These are phyloP conservation scores for Colletotrichum shisoi DNA, from an alignment of 2,329 filamentous ascomycete genomes.

Conservation along the genomic window DNA sequence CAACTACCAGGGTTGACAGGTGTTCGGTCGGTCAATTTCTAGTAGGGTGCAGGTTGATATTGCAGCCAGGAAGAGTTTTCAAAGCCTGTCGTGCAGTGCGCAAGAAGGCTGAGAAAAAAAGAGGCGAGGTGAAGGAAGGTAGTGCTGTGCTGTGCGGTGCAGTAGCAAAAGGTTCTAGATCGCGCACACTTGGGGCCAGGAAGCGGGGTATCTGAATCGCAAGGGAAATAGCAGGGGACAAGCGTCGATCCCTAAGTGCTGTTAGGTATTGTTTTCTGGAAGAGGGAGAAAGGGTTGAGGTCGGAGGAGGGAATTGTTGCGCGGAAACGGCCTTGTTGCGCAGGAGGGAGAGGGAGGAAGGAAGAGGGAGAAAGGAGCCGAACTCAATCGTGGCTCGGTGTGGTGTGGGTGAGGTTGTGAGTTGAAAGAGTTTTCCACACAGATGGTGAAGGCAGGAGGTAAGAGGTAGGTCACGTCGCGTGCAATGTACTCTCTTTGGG, in stretches of 20 bases:
- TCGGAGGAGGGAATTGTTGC: constrained; percentile 12
- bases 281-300: constrained; percentile 25
- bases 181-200: constrained; percentile 41
- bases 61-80: constrained; percentile 18
- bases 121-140: constrained; percentile 24
- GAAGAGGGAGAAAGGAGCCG: constrained; percentile 23
- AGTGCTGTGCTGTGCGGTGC: constrained; percentile 32
- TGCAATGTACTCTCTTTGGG: constrained; percentile 24
- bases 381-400: constrained; percentile 28
- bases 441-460: constrained; percentile 16
- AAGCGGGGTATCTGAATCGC: constrained; percentile 41
- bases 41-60: constrained; percentile 17
- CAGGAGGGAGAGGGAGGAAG: constrained; percentile 25
- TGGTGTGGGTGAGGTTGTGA: constrained; percentile 35
- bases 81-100: constrained; percentile 34
- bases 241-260: constrained; percentile 33
- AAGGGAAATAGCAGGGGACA: constrained; percentile 38
- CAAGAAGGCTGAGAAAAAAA: constrained; percentile 26
- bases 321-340: constrained; percentile 25
- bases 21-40: constrained; percentile 31
- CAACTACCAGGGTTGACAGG: constrained; percentile 42
- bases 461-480: constrained; percentile 28
- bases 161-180: constrained; percentile 42
- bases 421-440: constrained; percentile 37
- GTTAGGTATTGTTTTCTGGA: constrained; percentile 1